These are phyloP conservation scores for Aspergillus sp. DNA, from an alignment of 2,329 filamentous ascomycete genomes.

Conservation along the genomic window DNA sequence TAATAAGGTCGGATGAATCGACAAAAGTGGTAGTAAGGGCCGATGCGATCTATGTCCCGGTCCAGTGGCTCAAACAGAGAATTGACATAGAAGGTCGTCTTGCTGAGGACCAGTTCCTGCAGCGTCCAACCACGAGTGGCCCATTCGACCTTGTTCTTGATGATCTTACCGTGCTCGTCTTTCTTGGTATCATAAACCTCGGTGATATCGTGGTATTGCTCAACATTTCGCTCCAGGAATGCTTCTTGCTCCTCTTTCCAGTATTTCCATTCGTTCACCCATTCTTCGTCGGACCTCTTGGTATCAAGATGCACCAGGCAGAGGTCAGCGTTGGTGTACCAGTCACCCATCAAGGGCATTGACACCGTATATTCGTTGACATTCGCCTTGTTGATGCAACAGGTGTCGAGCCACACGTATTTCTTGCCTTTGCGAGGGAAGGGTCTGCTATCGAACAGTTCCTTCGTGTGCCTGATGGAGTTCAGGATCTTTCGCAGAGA, in stretches of 20 bases:
- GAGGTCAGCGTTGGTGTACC: conserved; percentile 21
- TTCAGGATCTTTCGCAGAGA: conserved; percentile 8
- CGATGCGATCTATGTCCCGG: conserved; percentile 28
- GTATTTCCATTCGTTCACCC: conserved; percentile 8
- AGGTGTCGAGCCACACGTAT: conserved; percentile 26
- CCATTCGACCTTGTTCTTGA: conserved; percentile 12
- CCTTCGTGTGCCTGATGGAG: conserved; percentile 6
- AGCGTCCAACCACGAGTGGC: conserved; percentile 23
- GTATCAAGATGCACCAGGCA: conserved; percentile 20
- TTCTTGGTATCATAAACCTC: no score
- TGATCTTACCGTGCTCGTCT: not conserved
- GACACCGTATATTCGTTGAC: conserved; percentile 19
- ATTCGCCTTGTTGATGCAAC: conserved; percentile 23
- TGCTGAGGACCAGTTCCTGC: conserved; percentile 29
- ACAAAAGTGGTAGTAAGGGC: conserved; percentile 30
- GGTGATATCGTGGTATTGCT: no score
- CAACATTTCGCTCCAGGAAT: not conserved
- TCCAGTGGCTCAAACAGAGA: conserved; percentile 26
- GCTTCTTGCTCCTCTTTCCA: not conserved
- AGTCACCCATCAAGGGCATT: conserved; percentile 21
- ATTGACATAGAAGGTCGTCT: conserved; percentile 36
- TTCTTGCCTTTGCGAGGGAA: conserved; percentile 10
- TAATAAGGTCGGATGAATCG: conserved; percentile 22
- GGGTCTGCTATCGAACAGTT: conserved; percentile 8
- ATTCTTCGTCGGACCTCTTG: conserved; percentile 3